Evolutionary conservation across 805 yeast genomes (phyloP), one percentile per base, ranked within the genome.

Genomic region (Starmerella cellae): DNA sequence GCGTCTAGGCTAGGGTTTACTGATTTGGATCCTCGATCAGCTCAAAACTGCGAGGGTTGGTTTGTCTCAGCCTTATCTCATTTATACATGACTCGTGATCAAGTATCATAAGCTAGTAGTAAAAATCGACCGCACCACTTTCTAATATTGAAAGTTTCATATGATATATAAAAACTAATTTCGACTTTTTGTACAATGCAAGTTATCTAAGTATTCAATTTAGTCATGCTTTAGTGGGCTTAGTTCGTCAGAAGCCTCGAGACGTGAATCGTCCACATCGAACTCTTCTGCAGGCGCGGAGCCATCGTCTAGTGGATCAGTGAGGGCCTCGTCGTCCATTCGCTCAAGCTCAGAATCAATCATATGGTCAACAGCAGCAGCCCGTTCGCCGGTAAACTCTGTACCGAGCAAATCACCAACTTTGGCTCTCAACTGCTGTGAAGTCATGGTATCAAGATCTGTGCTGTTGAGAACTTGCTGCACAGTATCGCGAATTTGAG

Each of bases 281-380:
- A 46, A 33, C 2, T 37, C 16, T 16, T 41, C 43, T 11, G 21
- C 16, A 3, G 42, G 37, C 16, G 17, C 6, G 6, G 9, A 14
- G n/a, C n/a, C n/a, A 1, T 26, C 32, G 5, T 22, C 37, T 11
- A 26, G 14, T 9, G 17, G 3, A 4, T 36, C 39, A 9, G 6
- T 10, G 17, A 24, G 23, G 4, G 23, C 17, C 5, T 42, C 46
- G 2, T 46, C 48, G n/a, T 51, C 54, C 43, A 51, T 28, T 5
- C 61, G 80, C 28, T 50, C 57, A 3, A 61, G 53, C 46, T 61
- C 65, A 17, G 55, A 60, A 34, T 61, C 66, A 31, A 61, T 60
- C 43, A 60, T 49, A 4, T 42, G 41, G 39, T 61, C 65, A 11
- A 61, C 60, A 5, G 52, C 50, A 3, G 46, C 52, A 4, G 59